Base-by-base conservation (phyloP, 202 grass and related monocot genomes). In the Zizania palustris region DNA sequence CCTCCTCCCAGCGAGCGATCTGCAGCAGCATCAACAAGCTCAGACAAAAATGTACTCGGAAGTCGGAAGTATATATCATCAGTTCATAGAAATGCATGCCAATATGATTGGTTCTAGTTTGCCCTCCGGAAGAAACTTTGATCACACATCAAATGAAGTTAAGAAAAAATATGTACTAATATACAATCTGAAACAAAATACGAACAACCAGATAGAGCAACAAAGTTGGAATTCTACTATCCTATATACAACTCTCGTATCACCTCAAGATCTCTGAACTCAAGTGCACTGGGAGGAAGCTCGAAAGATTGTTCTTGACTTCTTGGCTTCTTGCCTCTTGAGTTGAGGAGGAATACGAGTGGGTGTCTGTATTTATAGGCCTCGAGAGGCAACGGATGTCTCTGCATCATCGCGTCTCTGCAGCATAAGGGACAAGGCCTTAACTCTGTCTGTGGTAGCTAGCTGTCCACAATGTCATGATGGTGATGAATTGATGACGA, bases 401-500 rank as follows among this genome's bases (percentile, higher is more conserved):
- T 42, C 40, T 42, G 6, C 6, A 7, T 7, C 6, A 7, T 7
- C 40, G 40, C 40, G 40, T 15, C 14, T n/a, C 15, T 14, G 14
- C 12, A 13, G 45, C 45, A 48, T 13, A 48, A 48, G 45, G 12
- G 45, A 48, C 45, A 48, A 48, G 45, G 45, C 45, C 12, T 48
- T 48, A 48, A 48, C 49, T 51, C 49, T 4, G 15, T 15, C 49
- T 51, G 49, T n/a, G 49, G 49, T 51, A 28, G 57, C 3, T 22
- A 54, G 46, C 45, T 41, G 65, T 22, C 53, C 53, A 36, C 15
- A 71, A 22, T 38, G 73, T 41, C 53, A 83, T 68, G 79, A 83
- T 83, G 80, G 73, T 74, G 80, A 73, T 73, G 60, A 72, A 60
- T 67, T 73, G 53, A 83, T 83, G 80, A 87, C 80, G 79, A 73